Conservation (phyloP, 164 flowering plant species). For the Litsea cubeba region DNA sequence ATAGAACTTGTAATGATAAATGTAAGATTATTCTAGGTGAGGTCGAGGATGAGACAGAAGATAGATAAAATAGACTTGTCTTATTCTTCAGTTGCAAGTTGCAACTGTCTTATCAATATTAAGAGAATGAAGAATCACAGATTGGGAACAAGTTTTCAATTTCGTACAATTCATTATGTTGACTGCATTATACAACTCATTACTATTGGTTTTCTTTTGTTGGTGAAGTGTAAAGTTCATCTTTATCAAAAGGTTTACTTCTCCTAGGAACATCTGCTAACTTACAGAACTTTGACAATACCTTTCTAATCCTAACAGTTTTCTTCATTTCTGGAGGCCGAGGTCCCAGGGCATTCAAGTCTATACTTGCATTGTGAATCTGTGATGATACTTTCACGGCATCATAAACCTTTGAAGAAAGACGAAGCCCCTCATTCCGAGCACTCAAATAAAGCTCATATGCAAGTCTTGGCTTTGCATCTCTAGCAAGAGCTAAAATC, state of each 20-base stretch:
- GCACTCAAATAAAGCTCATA: conserved; percentile 74
- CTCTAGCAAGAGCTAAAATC: conserved; percentile 73
- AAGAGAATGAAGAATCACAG: not conserved
- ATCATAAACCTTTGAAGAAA: conserved; percentile 70
- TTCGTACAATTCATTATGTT: not conserved
- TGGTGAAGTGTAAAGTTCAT: conserved; percentile 26
- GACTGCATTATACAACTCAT: not conserved
- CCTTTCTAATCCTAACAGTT: conserved; percentile 30
- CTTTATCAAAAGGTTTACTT: conserved; percentile 43
- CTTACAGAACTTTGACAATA: conserved; percentile 38
- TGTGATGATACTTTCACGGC: conserved; percentile 49
- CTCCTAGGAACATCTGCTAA: conserved; percentile 55
- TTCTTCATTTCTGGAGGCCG: conserved; percentile 63
- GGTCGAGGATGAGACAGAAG: not conserved
- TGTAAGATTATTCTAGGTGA: not conserved
- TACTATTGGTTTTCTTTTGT: conserved; percentile 5
- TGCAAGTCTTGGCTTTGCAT: conserved; percentile 82
- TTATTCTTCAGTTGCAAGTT: not conserved
- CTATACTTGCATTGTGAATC: conserved; percentile 47
- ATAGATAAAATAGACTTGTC: not conserved
- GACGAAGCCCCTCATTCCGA: conserved; percentile 48
- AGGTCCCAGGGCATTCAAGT: conserved; percentile 56
- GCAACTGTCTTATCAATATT: not conserved
- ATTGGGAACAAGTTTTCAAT: not conserved
- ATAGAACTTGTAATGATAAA: not conserved